These are phyloP conservation scores for Hydnum rufescens DNA, from an alignment of 768 basidiomycete genomes.

Conservation along the genomic window DNA sequence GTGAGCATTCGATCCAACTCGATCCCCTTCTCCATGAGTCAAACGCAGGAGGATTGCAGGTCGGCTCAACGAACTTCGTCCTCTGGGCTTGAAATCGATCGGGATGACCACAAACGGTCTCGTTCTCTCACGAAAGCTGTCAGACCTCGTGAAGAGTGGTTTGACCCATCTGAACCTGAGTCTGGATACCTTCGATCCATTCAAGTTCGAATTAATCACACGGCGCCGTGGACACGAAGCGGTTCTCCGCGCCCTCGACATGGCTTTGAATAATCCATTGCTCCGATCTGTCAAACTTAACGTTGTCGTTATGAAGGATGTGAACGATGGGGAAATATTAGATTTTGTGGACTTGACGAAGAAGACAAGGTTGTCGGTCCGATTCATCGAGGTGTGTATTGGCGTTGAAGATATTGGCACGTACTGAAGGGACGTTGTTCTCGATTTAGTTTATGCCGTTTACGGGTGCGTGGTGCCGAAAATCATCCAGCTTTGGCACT, in stretches of 20 bases:
- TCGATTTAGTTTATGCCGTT: slow-evolving; percentile 61
- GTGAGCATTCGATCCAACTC: slow-evolving; percentile 21
- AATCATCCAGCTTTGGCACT: neutral
- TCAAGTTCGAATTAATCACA: slow-evolving; percentile 78
- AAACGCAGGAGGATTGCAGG: slow-evolving; percentile 23
- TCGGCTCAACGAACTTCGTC: slow-evolving; percentile 38
- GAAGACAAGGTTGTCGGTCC: slow-evolving; percentile 40
- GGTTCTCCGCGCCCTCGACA: slow-evolving; percentile 45
- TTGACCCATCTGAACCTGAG: slow-evolving; percentile 54
- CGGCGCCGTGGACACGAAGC: slow-evolving; percentile 54
- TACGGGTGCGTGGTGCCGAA: slow-evolving; percentile 30
- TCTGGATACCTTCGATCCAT: slow-evolving; percentile 67
- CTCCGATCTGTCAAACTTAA: slow-evolving; percentile 59
- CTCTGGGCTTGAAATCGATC: slow-evolving; percentile 46
- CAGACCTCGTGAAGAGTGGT: slow-evolving; percentile 43
- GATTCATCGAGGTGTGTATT: slow-evolving; percentile 46
- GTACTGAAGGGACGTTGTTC: neutral
- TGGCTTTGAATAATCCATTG: slow-evolving; percentile 26
- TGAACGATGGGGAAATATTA: slow-evolving; percentile 64
- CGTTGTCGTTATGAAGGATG: slow-evolving; percentile 58
- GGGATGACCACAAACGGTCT: slow-evolving; percentile 80
- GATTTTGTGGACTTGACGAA: slow-evolving; percentile 65
- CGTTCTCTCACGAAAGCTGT: slow-evolving; percentile 51
- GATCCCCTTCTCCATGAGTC: neutral
- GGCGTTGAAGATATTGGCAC: too few species aligned